Evolutionary conservation across 2,329 filamentous ascomycete genomes (phyloP).

Genomic region (Aspergillus sp.): DNA sequence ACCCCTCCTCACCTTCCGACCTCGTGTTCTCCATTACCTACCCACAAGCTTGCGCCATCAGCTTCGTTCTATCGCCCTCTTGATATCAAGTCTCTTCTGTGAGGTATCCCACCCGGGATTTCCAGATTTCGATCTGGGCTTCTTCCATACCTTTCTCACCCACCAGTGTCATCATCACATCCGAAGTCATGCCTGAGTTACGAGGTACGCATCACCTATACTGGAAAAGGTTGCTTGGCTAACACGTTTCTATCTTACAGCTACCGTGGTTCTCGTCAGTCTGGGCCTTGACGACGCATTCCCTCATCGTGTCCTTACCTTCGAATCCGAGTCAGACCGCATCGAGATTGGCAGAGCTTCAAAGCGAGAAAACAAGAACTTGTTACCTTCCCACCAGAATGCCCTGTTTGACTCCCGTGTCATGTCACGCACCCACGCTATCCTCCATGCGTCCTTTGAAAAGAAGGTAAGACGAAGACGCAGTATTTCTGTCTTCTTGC

Average conservation of each 20-base stretch:
- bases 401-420: slow-evolving; percentile 53
- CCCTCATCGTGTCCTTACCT: slow-evolving; percentile 38
- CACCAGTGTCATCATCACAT: neutral
- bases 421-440: slow-evolving; percentile 52
- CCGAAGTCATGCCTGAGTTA: slow-evolving; percentile 28
- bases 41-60: slow-evolving; percentile 5
- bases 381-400: slow-evolving; percentile 44
- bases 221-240: slow-evolving; percentile 5
- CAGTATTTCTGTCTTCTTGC: neutral
- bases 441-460: slow-evolving; percentile 34
- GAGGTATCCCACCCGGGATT: neutral
- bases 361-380: slow-evolving; percentile 41
- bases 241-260: slow-evolving; percentile 28
- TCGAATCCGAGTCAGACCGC: slow-evolving; percentile 32
- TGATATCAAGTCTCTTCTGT: neutral
- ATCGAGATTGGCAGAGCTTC: slow-evolving; percentile 49
- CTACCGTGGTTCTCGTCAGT: slow-evolving; percentile 38
- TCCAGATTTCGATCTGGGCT: neutral
- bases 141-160: neutral
- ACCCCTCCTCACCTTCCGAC: slow-evolving; percentile 22
- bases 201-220: slow-evolving; percentile 26
- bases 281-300: slow-evolving; percentile 30
- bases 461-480: slow-evolving; percentile 31
- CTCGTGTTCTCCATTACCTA: slow-evolving; percentile 8
- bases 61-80: neutral